These are phyloP conservation scores for Favolaschia claudopus DNA, from an alignment of 768 basidiomycete genomes.

Conservation along the genomic window DNA sequence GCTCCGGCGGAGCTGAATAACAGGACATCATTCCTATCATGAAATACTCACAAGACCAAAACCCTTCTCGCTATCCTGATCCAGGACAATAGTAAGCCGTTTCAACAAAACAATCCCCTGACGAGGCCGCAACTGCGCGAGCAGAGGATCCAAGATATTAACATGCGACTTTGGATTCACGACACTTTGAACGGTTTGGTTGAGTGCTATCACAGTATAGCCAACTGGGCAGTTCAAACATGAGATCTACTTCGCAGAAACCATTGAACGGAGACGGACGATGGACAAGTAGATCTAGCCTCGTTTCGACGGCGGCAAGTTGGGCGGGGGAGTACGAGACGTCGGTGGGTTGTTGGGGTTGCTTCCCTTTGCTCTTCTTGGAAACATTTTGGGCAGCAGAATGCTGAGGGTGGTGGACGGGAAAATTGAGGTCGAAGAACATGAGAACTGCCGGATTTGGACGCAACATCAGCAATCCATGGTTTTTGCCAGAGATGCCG, in stretches of 20 bases:
- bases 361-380: slow-evolving; percentile 70
- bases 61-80: slow-evolving; percentile 87
- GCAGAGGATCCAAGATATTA: slow-evolving; percentile 66
- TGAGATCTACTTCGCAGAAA: slow-evolving; percentile 17
- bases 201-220: slow-evolving; percentile 83
- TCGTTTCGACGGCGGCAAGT: slow-evolving; percentile 63
- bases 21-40: no score
- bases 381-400: slow-evolving; percentile 41
- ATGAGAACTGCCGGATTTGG: no score
- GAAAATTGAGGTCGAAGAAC: slow-evolving; percentile 77
- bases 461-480: no score
- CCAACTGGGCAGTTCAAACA: slow-evolving; percentile 65
- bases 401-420: slow-evolving; percentile 46
- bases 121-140: slow-evolving; percentile 67
- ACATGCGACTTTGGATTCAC: slow-evolving; percentile 76
- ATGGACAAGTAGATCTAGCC: slow-evolving; percentile 75
- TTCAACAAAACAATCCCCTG: slow-evolving; percentile 72
- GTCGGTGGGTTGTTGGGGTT: slow-evolving; percentile 39
- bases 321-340: slow-evolving; percentile 61
- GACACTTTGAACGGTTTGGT: slow-evolving; percentile 73
- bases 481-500: no score
- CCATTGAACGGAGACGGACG: slow-evolving; percentile 56
- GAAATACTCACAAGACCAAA: slow-evolving; percentile 80
- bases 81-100: slow-evolving; percentile 79
- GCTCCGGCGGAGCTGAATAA: no score